A percentile compares a stretch with the other conserved stretches of the same genome.
phyloP scores from a whole-genome alignment of 148 eudicot species.

The Silene uniflora region DNA sequence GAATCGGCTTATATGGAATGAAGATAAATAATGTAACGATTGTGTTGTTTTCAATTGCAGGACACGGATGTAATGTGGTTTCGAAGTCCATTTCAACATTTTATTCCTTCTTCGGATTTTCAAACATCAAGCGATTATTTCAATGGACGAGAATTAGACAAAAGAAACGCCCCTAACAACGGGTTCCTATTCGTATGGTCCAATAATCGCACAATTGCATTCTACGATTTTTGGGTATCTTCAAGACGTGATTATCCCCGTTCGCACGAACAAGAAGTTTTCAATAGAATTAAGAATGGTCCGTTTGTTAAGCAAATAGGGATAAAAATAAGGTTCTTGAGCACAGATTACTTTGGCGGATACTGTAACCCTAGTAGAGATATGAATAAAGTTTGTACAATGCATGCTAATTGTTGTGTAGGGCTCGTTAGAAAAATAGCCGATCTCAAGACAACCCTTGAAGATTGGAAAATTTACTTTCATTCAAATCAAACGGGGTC shows the following conservation, averaged over 20 bases:
- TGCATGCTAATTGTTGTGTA: constrained; percentile 74
- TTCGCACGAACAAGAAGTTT: constrained; percentile 42
- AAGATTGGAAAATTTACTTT: constrained; percentile 51
- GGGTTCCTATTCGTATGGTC: constrained; percentile 51
- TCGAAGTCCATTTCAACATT: constrained; percentile 44
- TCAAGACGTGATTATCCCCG: constrained; percentile 29
- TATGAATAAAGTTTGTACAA: constrained; percentile 49
- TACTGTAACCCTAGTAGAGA: constrained; percentile 51
- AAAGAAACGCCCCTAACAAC: constrained; percentile 40
- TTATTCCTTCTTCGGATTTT: constrained; percentile 35
- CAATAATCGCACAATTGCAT: constrained; percentile 33
- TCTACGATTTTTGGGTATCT: constrained; percentile 39
- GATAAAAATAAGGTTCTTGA: constrained; percentile 42
- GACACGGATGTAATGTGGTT: constrained; percentile 56
- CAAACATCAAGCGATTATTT: constrained; percentile 51
- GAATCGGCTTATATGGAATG: too few relatives aligned
- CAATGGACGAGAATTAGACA: constrained; percentile 29
- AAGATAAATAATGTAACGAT: too few relatives aligned
- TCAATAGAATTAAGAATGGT: constrained; percentile 34
- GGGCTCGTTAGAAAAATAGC: constrained; percentile 49
- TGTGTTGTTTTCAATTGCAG: constrained; percentile 15
- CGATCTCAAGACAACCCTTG: constrained; percentile 44
- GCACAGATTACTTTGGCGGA: constrained; percentile 48
- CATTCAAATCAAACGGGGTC: constrained; percentile 15
- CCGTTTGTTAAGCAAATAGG: constrained; percentile 29